Evolutionary conservation across 2,329 filamentous ascomycete genomes (phyloP), one percentile per base, ranked within the genome.

Genomic region (Elsinoe perseae): DNA sequence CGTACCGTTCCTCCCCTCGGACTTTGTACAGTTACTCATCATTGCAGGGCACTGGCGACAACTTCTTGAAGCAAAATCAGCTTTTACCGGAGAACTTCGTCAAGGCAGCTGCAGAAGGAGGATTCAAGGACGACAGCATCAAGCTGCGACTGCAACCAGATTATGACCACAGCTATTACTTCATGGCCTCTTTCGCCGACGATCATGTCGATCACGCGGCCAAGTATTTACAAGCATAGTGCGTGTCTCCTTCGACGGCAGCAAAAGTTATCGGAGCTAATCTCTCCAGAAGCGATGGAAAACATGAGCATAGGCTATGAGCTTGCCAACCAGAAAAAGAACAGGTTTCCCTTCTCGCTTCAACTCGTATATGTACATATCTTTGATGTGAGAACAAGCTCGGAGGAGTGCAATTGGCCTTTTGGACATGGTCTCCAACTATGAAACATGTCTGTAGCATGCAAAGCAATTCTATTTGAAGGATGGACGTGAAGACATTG

Each of bases 81-180:
- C 78, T 98, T 57, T 80, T 97, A 40, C 93, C 92, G 0, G 93
- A 98, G 79, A 97, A 97, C 72, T 83, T 98, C 54, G 82, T 86
- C 62, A 80, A 83, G 65, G 91, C 87, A 10, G 89, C 85, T 58
- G 84, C 88, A 74, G 84, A 86, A 62, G 81, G 83, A 23, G 89
- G 89, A 18, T 78, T 89, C 54, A 74, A 77, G 59, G 77, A 81
- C 58, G 48, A 44, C 18, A 87, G 86, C 8, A 74, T 96, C 60
- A 82, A 82, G 55, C 74, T 97, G 61, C 82, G 92, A 66, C 93
- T 92, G 77, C 92, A 95, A 69, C 79, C 86, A 60, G 90, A 84
- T 60, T 97, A 98, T 69, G 93, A 98, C 71, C 93, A 98, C 75
- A 95, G 89, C 60, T 98, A 98, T 76, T 98, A 84, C 74, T 96